Percentiles rank a stretch among this genome's conserved stretches.
phyloP scores from a whole-genome alignment of 2,329 filamentous ascomycete genomes.

The Venturia carpophila region DNA sequence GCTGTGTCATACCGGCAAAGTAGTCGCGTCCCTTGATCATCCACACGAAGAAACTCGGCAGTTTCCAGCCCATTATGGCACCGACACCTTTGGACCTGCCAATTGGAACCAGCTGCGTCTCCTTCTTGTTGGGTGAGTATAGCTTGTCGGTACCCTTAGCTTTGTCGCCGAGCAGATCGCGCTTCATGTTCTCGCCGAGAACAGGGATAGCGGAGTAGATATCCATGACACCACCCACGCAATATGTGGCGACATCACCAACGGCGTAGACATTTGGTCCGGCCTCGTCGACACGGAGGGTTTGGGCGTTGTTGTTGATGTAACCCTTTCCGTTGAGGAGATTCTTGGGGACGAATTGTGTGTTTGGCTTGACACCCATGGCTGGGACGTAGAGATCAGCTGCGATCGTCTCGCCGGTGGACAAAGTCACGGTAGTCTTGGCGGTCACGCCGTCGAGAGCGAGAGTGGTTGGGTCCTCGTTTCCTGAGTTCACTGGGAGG shows the following conservation, averaged over 20 bases:
- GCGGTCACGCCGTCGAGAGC: conserved; percentile 39
- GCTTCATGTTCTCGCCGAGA: conserved; percentile 38
- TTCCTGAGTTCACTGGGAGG: conserved; percentile 27
- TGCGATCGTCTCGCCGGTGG: conserved; percentile 39
- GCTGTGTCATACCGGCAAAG: conserved; percentile 22
- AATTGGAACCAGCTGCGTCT: conserved; percentile 31
- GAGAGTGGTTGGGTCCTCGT: conserved; percentile 20
- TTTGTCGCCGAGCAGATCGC: conserved; percentile 31
- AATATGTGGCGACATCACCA: conserved; percentile 40
- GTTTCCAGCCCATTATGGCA: conserved; percentile 30
- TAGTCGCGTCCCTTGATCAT: conserved; percentile 39
- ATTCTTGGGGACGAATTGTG: conserved; percentile 41
- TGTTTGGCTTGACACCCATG: conserved; percentile 46
- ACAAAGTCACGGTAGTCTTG: conserved; percentile 29
- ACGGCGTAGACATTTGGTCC: conserved; percentile 41
- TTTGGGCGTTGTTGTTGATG: conserved; percentile 41
- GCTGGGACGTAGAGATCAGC: conserved; percentile 48
- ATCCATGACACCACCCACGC: conserved; percentile 36
- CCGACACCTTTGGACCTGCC: conserved; percentile 33
- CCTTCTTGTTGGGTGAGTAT: conserved; percentile 28
- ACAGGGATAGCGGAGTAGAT: conserved; percentile 35
- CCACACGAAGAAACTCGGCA: conserved; percentile 37
- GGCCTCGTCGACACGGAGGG: conserved; percentile 39
- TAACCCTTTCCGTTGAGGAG: conserved; percentile 41
- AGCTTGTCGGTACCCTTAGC: conserved; percentile 24